phyloP scores from a whole-genome alignment of 2,329 filamentous ascomycete genomes.

The Cytospora schulzeri region DNA sequence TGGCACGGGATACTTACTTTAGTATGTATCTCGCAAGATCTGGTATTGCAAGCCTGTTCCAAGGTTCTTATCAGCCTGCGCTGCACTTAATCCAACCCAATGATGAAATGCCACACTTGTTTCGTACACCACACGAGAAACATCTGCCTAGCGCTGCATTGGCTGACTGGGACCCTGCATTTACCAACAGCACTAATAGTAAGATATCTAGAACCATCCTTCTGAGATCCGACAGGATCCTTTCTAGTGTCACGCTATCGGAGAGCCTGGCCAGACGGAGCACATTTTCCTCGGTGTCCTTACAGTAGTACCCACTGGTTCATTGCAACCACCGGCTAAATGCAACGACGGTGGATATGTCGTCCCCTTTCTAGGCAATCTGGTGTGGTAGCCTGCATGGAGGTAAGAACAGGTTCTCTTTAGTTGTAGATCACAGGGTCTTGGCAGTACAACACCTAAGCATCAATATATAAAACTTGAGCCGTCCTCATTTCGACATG shows the following conservation, averaged over 20 bases:
- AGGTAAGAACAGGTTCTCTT: no score
- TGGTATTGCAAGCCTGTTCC: not conserved
- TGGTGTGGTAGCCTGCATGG: not conserved
- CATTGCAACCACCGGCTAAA: not conserved
- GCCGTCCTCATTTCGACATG: no score
- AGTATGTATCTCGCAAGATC: not conserved
- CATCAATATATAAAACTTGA: no score
- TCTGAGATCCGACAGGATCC: not conserved
- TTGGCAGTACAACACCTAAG: no score
- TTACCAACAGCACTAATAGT: no score
- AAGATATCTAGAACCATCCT: conserved; percentile 2
- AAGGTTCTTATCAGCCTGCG: no score
- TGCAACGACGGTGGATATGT: no score
- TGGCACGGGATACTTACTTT: not conserved
- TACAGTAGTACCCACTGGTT: not conserved
- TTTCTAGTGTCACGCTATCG: conserved; percentile 3
- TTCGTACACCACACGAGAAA: not conserved
- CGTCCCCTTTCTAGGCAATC: no score
- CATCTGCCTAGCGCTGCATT: not conserved
- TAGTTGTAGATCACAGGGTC: no score
- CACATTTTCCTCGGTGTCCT: not conserved
- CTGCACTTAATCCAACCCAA: no score
- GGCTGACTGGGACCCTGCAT: not conserved
- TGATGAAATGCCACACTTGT: no score
- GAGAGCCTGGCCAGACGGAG: not conserved